Percentiles rank a stretch among this genome's conserved stretches.
phyloP scores from a whole-genome alignment of 177 flowering plant genomes.

The Vitis hybrid region DNA sequence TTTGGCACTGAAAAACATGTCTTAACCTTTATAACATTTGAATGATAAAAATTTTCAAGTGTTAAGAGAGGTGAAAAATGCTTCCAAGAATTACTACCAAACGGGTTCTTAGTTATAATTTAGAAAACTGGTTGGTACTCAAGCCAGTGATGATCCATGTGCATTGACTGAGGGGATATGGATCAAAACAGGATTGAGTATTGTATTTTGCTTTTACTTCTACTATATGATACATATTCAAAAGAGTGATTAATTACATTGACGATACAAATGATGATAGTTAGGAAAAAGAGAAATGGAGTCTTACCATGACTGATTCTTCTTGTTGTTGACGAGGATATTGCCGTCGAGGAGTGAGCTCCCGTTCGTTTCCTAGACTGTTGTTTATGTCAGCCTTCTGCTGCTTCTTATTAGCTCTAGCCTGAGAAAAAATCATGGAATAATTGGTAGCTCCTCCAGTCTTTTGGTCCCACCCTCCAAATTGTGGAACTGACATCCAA shows the following conservation, averaged over 20 bases:
- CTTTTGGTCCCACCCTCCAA: conserved; percentile 79
- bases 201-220: background rate
- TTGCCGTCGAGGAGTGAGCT: conserved; percentile 11
- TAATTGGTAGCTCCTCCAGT: conserved; percentile 43
- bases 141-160: conserved; percentile 18
- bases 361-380: conserved; percentile 39
- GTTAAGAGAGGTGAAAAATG: too few species aligned
- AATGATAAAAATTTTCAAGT: too few species aligned
- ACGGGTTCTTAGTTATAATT: too few species aligned
- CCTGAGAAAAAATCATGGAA: conserved; percentile 64
- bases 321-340: conserved; percentile 20
- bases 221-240: background rate
- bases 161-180: conserved; percentile 28
- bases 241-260: too few species aligned
- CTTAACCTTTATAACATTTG: too few species aligned
- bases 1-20: too few species aligned
- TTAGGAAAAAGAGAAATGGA: background rate
- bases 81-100: too few species aligned
- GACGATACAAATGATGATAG: background rate
- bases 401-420: conserved; percentile 61
- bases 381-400: conserved; percentile 26
- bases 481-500: conserved; percentile 63
- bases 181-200: conserved; percentile 14
- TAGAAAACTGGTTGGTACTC: background rate
- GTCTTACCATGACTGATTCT: conserved; percentile 30